A percentile compares a stretch with the other conserved stretches of the same genome.
phyloP scores from a whole-genome alignment of 805 yeast genomes.

The Teunomyces lycoperdinae region DNA sequence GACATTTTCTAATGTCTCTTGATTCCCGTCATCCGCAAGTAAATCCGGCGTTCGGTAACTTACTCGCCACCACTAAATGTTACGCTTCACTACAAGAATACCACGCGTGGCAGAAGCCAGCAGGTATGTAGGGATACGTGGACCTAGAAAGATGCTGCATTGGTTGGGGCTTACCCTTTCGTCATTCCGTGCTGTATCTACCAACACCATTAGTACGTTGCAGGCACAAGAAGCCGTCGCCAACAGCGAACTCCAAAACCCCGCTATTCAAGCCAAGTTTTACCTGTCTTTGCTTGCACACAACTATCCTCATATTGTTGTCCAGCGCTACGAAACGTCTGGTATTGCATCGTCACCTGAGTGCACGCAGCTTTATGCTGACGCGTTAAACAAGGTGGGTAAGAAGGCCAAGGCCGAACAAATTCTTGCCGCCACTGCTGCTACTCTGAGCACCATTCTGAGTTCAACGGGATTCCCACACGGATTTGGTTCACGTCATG shows the following conservation, averaged over 20 bases:
- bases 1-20: neutral
- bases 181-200: slow-evolving; percentile 17
- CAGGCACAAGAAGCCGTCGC: slow-evolving; percentile 77
- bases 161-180: neutral
- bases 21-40: neutral
- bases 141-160: neutral
- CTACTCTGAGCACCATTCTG: neutral
- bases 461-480: slow-evolving; percentile 16
- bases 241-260: slow-evolving; percentile 65
- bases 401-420: slow-evolving; percentile 74
- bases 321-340: slow-evolving; percentile 89
- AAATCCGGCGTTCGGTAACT: neutral
- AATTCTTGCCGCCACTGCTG: slow-evolving; percentile 34
- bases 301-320: slow-evolving; percentile 93
- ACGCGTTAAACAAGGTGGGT: slow-evolving; percentile 78
- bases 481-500: slow-evolving; percentile 62
- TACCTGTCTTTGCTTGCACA: slow-evolving; percentile 70
- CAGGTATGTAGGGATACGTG: neutral
- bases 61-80: slow-evolving; percentile 1
- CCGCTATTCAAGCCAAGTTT: slow-evolving; percentile 77
- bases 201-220: slow-evolving; percentile 27
- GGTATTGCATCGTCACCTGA: slow-evolving; percentile 85
- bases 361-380: slow-evolving; percentile 74
- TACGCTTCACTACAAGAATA: neutral
- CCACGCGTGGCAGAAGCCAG: neutral